A percentile compares a stretch with the other conserved stretches of the same genome.
Conservation (phyloP, 106 monocot genomes). For the Acorus calamus region DNA sequence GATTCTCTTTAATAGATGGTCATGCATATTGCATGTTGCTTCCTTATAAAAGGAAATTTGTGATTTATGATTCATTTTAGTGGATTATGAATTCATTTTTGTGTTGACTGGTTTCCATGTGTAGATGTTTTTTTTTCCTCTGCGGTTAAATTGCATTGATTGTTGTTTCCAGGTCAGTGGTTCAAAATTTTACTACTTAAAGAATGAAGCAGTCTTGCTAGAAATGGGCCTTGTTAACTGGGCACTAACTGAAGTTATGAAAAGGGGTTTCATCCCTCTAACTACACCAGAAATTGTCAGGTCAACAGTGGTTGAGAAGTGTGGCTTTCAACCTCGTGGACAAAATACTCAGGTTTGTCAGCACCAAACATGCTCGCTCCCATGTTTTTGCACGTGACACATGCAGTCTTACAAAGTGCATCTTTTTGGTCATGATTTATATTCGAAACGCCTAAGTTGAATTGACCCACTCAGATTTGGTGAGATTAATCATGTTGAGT, state of each 20-base stretch:
- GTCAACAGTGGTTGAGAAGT: slow-evolving; percentile 87
- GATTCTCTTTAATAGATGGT: too few species aligned
- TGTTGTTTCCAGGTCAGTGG: slow-evolving; percentile 69
- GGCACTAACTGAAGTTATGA: slow-evolving; percentile 74
- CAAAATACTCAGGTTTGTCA: slow-evolving; percentile 82
- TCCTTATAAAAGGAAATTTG: too few species aligned
- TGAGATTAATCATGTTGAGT: too few species aligned
- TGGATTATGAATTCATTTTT: too few species aligned
- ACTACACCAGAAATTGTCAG: slow-evolving; percentile 97
- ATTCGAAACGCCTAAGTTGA: too few species aligned
- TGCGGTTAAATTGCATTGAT: not conserved
- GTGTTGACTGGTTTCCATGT: not conserved
- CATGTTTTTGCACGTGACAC: too few species aligned
- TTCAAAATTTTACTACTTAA: slow-evolving; percentile 93
- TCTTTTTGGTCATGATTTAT: too few species aligned
- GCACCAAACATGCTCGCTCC: not conserved
- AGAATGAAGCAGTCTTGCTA: slow-evolving; percentile 88
- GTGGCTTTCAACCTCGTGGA: slow-evolving; percentile 95
- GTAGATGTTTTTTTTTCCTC: not conserved
- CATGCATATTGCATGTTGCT: too few species aligned
- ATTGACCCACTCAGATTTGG: too few species aligned
- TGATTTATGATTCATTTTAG: too few species aligned
- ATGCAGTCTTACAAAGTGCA: too few species aligned
- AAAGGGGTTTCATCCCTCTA: slow-evolving; percentile 68
- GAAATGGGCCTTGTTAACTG: slow-evolving; percentile 94